Conservation (phyloP, 1,284 basidiomycete genomes). For the Neonothopanus nambi region DNA sequence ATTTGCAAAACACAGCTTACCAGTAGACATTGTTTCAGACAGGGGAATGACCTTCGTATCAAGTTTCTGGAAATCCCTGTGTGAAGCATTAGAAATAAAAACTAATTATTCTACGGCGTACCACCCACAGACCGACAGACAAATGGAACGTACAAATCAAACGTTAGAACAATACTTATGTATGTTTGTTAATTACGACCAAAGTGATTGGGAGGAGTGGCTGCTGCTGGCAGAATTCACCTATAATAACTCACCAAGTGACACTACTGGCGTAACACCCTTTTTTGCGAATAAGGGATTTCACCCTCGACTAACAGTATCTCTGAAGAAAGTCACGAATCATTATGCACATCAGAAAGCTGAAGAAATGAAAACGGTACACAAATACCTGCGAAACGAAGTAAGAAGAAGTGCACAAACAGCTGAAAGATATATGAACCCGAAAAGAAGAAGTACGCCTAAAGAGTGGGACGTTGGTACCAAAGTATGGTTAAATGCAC, state of each 20-base stretch:
- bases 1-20: too few relatives aligned
- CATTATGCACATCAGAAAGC: too few relatives aligned
- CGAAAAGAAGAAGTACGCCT: neutral
- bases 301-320: neutral
- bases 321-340: neutral
- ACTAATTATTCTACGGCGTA: too few relatives aligned
- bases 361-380: neutral
- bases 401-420: neutral
- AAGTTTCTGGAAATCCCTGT: too few relatives aligned
- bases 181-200: conserved; percentile 17
- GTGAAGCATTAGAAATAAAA: too few relatives aligned
- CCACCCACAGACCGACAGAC: too few relatives aligned
- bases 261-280: conserved; percentile 18
- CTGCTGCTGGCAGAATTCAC: conserved; percentile 18
- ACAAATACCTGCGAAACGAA: neutral
- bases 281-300: conserved; percentile 15
- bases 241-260: too few relatives aligned
- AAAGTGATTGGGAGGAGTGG: conserved; percentile 22
- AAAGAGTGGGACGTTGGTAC: too few relatives aligned
- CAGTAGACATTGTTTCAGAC: too few relatives aligned
- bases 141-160: too few relatives aligned
- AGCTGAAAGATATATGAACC: neutral
- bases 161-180: conserved; percentile 21
- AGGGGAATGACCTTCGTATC: too few relatives aligned
- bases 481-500: too few relatives aligned